phyloP scores from a whole-genome alignment of 1,284 basidiomycete genomes.

The Fomes fomentarius region DNA sequence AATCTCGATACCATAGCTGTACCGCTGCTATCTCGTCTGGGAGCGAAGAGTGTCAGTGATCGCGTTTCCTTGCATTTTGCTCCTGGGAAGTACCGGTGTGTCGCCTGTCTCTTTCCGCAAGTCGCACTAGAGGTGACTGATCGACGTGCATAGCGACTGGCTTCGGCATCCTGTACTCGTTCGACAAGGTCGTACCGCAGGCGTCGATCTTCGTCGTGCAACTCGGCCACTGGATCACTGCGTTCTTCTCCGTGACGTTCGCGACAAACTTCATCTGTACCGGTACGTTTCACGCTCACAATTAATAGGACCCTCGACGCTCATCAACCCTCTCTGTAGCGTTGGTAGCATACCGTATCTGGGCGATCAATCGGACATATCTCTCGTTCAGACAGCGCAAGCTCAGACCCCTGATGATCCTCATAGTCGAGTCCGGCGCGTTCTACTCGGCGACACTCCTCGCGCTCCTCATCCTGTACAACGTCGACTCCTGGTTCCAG shows the following conservation, averaged over 20 bases:
- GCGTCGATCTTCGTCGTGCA: conserved; percentile 30
- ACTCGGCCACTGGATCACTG: conserved; percentile 36
- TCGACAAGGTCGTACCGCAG: conserved; percentile 7
- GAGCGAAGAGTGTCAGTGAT: conserved; percentile 5
- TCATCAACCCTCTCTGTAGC: conserved; percentile 23
- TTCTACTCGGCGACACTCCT: conserved; percentile 41
- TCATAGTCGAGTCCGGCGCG: conserved; percentile 44
- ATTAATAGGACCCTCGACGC: background rate
- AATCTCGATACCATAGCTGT: conserved; percentile 2
- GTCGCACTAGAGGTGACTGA: background rate
- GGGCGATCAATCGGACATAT: conserved; percentile 33
- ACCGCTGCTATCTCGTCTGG: conserved; percentile 21
- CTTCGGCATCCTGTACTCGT: conserved; percentile 20
- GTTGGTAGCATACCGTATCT: conserved; percentile 37
- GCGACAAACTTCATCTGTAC: conserved; percentile 40
- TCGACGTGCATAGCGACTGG: conserved; percentile 8
- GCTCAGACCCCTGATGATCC: conserved; percentile 36
- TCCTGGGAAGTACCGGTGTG: conserved; percentile 18
- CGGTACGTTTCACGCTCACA: background rate
- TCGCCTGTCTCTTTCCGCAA: background rate
- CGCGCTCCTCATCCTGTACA: conserved; percentile 30
- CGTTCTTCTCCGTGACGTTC: conserved; percentile 41
- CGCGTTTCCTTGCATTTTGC: conserved; percentile 14
- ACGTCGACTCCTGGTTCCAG: conserved; percentile 38
- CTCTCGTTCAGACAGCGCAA: conserved; percentile 16